phyloP scores from a whole-genome alignment of 164 flowering plant genomes.

The Hamamelis virginiana region DNA sequence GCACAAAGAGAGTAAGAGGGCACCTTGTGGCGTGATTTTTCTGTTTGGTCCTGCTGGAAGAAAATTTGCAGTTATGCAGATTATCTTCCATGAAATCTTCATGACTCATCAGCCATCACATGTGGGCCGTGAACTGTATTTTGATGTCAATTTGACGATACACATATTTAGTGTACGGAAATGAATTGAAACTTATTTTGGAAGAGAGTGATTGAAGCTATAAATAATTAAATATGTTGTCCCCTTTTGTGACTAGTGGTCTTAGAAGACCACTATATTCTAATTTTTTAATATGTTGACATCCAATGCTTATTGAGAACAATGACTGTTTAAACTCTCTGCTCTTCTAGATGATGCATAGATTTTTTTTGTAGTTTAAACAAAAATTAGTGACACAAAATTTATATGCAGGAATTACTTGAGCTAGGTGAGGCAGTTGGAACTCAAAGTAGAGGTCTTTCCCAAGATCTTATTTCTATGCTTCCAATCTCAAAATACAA shows the following conservation, averaged over 20 bases:
- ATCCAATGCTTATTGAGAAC: slow-evolving; percentile 1
- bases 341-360: not conserved
- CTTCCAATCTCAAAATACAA: slow-evolving; percentile 85
- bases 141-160: too few relatives aligned
- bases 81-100: too few relatives aligned
- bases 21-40: too few relatives aligned
- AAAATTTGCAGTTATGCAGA: too few relatives aligned
- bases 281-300: not conserved
- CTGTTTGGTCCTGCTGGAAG: too few relatives aligned
- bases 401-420: slow-evolving; percentile 67
- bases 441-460: slow-evolving; percentile 84
- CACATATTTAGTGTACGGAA: not conserved
- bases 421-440: slow-evolving; percentile 94
- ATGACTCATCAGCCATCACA: too few relatives aligned
- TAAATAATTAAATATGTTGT: not conserved
- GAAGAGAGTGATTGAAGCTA: not conserved
- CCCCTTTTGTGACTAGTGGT: not conserved
- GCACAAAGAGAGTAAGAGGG: too few relatives aligned
- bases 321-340: not conserved
- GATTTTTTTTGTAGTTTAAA: not conserved
- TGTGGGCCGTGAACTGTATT: too few relatives aligned
- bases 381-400: not conserved
- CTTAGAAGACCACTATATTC: too few relatives aligned
- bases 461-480: slow-evolving; percentile 63
- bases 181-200: not conserved